Evolutionary conservation across 164 flowering plant species (phyloP), one percentile per base, ranked within the genome.

Genomic region (Magnolia changhungtana): DNA sequence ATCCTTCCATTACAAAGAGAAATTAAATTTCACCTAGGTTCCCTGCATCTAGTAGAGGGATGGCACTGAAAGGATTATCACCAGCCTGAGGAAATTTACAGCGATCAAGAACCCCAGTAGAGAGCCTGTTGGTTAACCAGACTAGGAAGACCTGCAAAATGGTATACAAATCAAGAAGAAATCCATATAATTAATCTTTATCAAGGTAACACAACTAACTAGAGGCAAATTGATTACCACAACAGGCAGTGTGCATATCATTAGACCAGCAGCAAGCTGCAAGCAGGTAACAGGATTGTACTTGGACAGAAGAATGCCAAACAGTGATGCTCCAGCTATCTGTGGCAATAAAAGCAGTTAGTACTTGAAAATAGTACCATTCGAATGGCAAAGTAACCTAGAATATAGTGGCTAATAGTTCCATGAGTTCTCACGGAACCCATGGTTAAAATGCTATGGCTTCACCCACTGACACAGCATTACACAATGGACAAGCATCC

Each of bases 251-350:
- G 92, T 79, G 84, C 87, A 83, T 49, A 94, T 82, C 97, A 96
- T 94, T 73, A 90, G 78, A 80, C 86, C 86, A 80, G 93, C 92
- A 77, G 97, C 95, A 82, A 91, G 88, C 86, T 89, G 93, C 86
- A 96, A 87, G 89, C 96, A 96, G 49, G 91, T 89, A 76, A 96
- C 95, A 4, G 93, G 85, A 23, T 96, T 98, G 87, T 91, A 88
- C 77, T 91, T 92, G 11, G 98, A 91, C 63, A 96, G 87, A 80
- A 94, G 94, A 74, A 94, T 77, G 71, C 98, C 99, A 86, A 96
- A 96, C 24, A 94, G 51, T 75, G 96, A 88, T 79, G 98, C 94
- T 77, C 98, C 99, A 72, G 90, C 91, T 76, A 96, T 94, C 99
- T 96, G 91, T 70, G 66, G 70, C 69, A 11, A 78, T n/a, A 50